Evolutionary conservation across 1,284 basidiomycete genomes (phyloP).

Genomic region (Gomphus sp.): DNA sequence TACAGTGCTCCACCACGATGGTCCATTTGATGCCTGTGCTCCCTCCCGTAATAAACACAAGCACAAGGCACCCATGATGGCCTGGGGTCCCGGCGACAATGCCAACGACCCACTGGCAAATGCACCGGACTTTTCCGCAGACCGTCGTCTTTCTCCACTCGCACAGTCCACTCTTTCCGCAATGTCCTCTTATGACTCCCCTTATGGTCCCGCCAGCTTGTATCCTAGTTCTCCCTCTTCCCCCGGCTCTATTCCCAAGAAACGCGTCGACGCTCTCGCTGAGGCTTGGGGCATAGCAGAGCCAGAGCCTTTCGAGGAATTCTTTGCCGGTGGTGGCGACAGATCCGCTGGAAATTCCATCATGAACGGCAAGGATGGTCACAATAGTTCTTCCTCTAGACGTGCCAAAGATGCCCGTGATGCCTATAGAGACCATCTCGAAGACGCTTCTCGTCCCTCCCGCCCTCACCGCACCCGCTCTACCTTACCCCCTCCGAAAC

Average conservation of each 20-base stretch:
- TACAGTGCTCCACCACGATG: constrained; percentile 81
- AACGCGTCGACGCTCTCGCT: constrained; percentile 70
- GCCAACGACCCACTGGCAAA: constrained; percentile 24
- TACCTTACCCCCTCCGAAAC: constrained; percentile 65
- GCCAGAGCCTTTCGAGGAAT: constrained; percentile 80
- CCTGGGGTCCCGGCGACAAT: constrained; percentile 52
- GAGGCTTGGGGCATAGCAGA: constrained; percentile 86
- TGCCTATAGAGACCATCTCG: constrained; percentile 32
- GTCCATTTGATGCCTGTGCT: constrained; percentile 81
- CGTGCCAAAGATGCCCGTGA: constrained; percentile 32
- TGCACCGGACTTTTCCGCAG: constrained; percentile 23
- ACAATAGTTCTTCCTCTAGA: constrained; percentile 20
- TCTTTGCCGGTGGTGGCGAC: constrained; percentile 64
- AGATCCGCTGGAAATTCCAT: constrained; percentile 57
- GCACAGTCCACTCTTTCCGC: constrained; percentile 16
- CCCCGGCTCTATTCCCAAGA: constrained; percentile 38
- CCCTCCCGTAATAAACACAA: constrained; percentile 76
- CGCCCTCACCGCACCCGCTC: constrained; percentile 25
- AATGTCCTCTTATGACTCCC: constrained; percentile 36
- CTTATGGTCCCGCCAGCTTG: background rate
- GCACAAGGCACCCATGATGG: constrained; percentile 70
- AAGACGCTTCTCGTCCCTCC: constrained; percentile 21
- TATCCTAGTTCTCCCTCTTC: constrained; percentile 10
- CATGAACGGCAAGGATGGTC: constrained; percentile 47
- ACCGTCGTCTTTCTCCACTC: constrained; percentile 17